Conservation (phyloP, 805 yeast species). For the Yarrowia divulgata region DNA sequence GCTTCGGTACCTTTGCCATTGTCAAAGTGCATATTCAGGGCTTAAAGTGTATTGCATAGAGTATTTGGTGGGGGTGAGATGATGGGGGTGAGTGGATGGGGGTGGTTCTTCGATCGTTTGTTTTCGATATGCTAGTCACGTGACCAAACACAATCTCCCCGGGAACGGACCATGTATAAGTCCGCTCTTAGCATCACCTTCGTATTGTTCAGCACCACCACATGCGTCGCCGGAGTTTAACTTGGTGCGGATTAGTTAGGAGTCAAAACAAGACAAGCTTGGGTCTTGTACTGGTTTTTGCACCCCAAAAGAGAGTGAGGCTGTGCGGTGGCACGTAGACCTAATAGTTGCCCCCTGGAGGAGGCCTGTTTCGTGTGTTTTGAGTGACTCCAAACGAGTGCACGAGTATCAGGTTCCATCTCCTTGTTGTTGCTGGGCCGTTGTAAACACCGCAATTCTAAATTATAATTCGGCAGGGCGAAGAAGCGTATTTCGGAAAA, state of each 20-base stretch:
- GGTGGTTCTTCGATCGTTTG: too few species aligned
- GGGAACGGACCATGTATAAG: too few species aligned
- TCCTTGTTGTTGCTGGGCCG: constrained; percentile 6
- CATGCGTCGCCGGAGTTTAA: background rate
- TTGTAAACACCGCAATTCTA: constrained; percentile 38
- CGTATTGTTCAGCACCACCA: too few species aligned
- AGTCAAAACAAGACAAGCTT: constrained; percentile 26
- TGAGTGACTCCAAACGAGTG: too few species aligned
- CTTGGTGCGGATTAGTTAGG: background rate
- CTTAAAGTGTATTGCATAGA: constrained; percentile 21
- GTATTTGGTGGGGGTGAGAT: background rate
- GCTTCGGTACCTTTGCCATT: constrained; percentile 1
- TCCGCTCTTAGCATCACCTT: too few species aligned
- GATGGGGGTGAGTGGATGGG: too few species aligned
- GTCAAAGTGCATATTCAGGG: constrained; percentile 19
- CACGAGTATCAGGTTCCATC: background rate
- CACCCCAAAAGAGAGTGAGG: constrained; percentile 28
- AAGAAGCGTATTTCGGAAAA: constrained; percentile 31
- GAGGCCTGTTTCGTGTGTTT: too few species aligned
- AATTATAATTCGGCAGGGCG: constrained; percentile 32
- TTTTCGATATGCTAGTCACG: too few species aligned
- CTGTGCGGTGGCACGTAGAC: constrained; percentile 23
- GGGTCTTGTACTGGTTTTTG: constrained; percentile 1
- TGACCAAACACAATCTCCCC: too few species aligned
- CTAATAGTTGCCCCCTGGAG: constrained; percentile 8